Conservation (phyloP, 768 basidiomycete genomes). For the Boletus edulis region DNA sequence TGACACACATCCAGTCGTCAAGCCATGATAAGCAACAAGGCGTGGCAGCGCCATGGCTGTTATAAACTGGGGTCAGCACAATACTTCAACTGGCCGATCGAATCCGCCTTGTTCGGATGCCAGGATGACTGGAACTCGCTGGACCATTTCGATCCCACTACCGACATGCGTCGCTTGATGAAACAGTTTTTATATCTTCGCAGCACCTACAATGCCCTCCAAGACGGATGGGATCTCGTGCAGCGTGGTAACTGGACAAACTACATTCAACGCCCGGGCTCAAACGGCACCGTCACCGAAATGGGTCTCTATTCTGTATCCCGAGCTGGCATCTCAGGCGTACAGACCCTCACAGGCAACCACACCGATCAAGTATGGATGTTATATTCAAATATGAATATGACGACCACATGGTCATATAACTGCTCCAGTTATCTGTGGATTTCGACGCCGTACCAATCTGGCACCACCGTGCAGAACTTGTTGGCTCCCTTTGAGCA, state of each 20-base stretch:
- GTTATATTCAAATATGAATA: constrained; percentile 84
- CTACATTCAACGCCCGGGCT: constrained; percentile 76
- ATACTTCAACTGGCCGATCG: constrained; percentile 92
- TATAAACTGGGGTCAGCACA: constrained; percentile 87
- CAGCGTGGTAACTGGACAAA: constrained; percentile 86
- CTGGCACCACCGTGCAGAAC: constrained; percentile 64
- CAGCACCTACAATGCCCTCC: constrained; percentile 63
- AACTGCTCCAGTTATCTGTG: constrained; percentile 58
- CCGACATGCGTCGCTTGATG: constrained; percentile 71
- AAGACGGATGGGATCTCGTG: constrained; percentile 86
- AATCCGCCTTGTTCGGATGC: constrained; percentile 77
- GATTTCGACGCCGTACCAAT: constrained; percentile 78
- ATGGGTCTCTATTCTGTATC: constrained; percentile 86
- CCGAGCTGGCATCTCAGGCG: constrained; percentile 53
- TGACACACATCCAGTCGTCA: constrained; percentile 63
- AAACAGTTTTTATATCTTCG: constrained; percentile 73
- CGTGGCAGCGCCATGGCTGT: constrained; percentile 94
- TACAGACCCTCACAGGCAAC: constrained; percentile 63
- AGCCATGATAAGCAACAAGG: constrained; percentile 79
- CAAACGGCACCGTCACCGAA: constrained; percentile 76
- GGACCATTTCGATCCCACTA: constrained; percentile 93
- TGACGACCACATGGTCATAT: constrained; percentile 59
- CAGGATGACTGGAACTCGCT: constrained; percentile 89
- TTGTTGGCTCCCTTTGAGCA: constrained; percentile 81
- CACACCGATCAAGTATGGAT: constrained; percentile 76